Conservation (phyloP, 768 basidiomycete species). For the Tremella fuciformis region DNA sequence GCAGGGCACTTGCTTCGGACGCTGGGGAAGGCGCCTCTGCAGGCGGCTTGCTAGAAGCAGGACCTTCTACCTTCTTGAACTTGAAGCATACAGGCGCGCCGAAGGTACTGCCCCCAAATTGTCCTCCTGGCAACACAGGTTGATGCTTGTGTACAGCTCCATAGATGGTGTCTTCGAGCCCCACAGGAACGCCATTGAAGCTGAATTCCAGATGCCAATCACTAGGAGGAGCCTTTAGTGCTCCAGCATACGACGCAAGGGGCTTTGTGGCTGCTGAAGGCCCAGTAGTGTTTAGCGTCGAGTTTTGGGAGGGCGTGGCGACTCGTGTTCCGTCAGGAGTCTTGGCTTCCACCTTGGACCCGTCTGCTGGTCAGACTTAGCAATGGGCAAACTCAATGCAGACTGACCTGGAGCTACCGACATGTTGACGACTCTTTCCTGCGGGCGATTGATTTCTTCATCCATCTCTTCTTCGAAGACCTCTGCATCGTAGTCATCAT, state of each 20-base stretch:
- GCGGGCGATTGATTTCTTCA: slow-evolving; percentile 60
- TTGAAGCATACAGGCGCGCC: slow-evolving; percentile 89
- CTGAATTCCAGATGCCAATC: slow-evolving; percentile 98
- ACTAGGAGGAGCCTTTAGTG: slow-evolving; percentile 82
- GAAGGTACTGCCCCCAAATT: slow-evolving; percentile 54
- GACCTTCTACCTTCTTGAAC: slow-evolving; percentile 87
- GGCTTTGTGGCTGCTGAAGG: slow-evolving; percentile 26
- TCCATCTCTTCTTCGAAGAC: slow-evolving; percentile 86
- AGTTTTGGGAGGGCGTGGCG: slow-evolving; percentile 70
- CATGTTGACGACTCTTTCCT: slow-evolving; percentile 82
- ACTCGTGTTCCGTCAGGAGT: slow-evolving; percentile 95
- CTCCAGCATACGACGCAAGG: slow-evolving; percentile 77
- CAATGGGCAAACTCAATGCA: background rate
- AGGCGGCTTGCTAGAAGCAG: slow-evolving; percentile 56
- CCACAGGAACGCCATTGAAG: slow-evolving; percentile 81
- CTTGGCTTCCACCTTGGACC: slow-evolving; percentile 89
- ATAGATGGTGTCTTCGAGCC: slow-evolving; percentile 87
- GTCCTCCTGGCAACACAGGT: slow-evolving; percentile 8
- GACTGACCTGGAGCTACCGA: slow-evolving; percentile 65
- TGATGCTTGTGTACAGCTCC: slow-evolving; percentile 72
- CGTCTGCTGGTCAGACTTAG: slow-evolving; percentile 59
- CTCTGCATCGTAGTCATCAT: slow-evolving; percentile 52
- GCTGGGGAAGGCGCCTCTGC: slow-evolving; percentile 35
- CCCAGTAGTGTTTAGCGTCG: slow-evolving; percentile 47
- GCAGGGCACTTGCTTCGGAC: slow-evolving; percentile 48